Evolutionary conservation across 140 eudicot species (phyloP).

Genomic region (Artemisia princeps): DNA sequence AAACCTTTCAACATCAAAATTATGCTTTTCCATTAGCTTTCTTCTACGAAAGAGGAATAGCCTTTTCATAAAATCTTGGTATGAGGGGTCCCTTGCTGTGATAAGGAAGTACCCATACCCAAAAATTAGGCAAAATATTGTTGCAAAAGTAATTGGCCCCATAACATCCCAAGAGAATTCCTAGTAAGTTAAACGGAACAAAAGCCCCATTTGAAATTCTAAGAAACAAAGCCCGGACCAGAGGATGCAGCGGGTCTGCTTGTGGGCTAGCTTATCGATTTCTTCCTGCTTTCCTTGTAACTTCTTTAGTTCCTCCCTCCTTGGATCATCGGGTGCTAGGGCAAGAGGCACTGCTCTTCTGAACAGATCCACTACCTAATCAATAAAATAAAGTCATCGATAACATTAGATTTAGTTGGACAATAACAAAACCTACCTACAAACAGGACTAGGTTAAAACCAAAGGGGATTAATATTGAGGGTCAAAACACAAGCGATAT

Average conservation of each 20-base stretch:
- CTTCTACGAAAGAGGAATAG: slow-evolving; percentile 54
- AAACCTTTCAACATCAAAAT: slow-evolving; percentile 43
- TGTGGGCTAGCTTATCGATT: slow-evolving; percentile 51
- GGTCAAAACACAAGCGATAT: too few relatives aligned
- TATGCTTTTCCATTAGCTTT: slow-evolving; percentile 45
- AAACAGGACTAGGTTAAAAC: too few relatives aligned
- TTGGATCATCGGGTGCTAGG: slow-evolving; percentile 18
- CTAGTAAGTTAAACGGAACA: slow-evolving; percentile 66
- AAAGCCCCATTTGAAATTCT: slow-evolving; percentile 39
- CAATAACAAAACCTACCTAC: too few relatives aligned
- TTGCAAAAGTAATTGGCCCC: slow-evolving; percentile 36
- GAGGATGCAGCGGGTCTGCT: slow-evolving; percentile 49
- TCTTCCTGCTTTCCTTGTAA: slow-evolving; percentile 50
- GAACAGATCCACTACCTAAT: slow-evolving; percentile 46
- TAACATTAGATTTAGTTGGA: too few relatives aligned
- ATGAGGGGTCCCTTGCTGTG: slow-evolving; percentile 54
- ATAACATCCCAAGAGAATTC: slow-evolving; percentile 23
- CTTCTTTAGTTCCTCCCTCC: slow-evolving; percentile 39
- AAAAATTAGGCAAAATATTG: slow-evolving; percentile 43
- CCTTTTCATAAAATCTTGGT: slow-evolving; percentile 55
- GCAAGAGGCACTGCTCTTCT: slow-evolving; percentile 58
- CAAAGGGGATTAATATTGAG: too few relatives aligned
- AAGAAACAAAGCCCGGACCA: slow-evolving; percentile 50
- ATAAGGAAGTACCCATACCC: slow-evolving; percentile 58
- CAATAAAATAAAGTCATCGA: too few relatives aligned